Evolutionary conservation across 2,329 filamentous ascomycete species (phyloP), one percentile per base, ranked within the genome.

Genomic region (Monilinia polystroma): DNA sequence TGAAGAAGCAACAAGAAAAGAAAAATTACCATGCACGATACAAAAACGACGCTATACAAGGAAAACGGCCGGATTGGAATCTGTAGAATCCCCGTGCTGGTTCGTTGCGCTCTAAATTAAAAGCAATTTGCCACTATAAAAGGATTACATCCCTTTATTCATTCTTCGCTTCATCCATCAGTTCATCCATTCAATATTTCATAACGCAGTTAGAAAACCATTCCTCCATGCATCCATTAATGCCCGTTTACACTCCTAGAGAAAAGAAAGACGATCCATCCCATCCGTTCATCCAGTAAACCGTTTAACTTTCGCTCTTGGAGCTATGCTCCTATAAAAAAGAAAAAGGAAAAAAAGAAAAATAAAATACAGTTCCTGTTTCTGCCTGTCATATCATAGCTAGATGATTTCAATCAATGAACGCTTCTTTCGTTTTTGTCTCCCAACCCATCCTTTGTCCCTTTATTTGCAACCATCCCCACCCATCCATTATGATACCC

Each of bases 271-370:
- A 16, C 18, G 7, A n/a, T 29, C 23, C 41, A 16, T 32, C 43
- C 45, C 43, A 47, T 47, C 41, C 57, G n/a, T 29, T 59, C 43
- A 32, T 59, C 41, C 57, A 35, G 43, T 59, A 35, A 47, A 47
- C 20, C 43, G 20, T 35, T 47, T 5, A 23, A 23, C 11, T 49
- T 59, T 59, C 20, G 26, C 26, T 20, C n/a, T 32, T n/a, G 18
- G 45, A 47, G 26, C 20, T 26, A n/a, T 58, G 16, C 18, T 12
- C 55, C 56, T 26, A 12, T n/a, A 32, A 18, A 49, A 59, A 49
- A 18, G 35, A 59, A 49, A n/a, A n/a, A 23, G 29, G 11, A 47
- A 35, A 18, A 20, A 35, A n/a, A 49, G 6, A 47, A 35, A 18
- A 20, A 35, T 16, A 49, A 23, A 23, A 11, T 38, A 23, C 11